Evolutionary conservation across 495 filamentous ascomycete genomes (phyloP).

Genomic region (Podospora pseudocomata): DNA sequence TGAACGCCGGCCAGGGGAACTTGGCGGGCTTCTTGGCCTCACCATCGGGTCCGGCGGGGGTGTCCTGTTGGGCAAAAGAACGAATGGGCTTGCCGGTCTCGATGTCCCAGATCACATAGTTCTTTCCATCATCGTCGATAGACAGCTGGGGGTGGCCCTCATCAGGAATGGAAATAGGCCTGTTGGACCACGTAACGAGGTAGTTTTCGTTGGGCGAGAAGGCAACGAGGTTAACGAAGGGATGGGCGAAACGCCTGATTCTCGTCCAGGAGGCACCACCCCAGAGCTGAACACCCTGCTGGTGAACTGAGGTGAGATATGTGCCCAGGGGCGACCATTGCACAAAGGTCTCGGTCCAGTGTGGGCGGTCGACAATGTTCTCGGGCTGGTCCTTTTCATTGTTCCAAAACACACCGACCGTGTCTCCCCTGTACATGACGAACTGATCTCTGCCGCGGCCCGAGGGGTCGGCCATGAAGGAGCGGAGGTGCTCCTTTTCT

Average conservation of each 20-base stretch:
- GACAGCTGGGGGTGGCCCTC: conserved; percentile 72
- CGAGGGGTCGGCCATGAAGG: conserved; percentile 80
- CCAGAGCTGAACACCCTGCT: conserved; percentile 95
- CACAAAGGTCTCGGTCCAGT: conserved; percentile 97
- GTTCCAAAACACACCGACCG: conserved; percentile 96
- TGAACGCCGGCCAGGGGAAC: conserved; percentile 97
- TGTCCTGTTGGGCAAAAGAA: conserved; percentile 84
- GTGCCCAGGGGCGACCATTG: conserved; percentile 97
- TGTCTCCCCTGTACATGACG: conserved; percentile 82
- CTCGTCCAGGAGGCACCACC: conserved; percentile 84
- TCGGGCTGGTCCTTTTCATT: conserved; percentile 90
- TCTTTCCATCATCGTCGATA: conserved; percentile 94
- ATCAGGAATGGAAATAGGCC: conserved; percentile 86
- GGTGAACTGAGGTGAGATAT: conserved; percentile 89
- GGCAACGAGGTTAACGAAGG: conserved; percentile 89
- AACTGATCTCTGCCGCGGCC: conserved; percentile 92
- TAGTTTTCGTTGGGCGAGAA: conserved; percentile 94
- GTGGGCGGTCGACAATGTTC: conserved; percentile 78
- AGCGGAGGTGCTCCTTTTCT: conserved; percentile 92
- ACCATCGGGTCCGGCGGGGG: conserved; percentile 52
- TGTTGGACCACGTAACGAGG: conserved; percentile 92
- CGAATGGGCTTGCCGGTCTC: conserved; percentile 84
- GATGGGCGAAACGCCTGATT: conserved; percentile 89
- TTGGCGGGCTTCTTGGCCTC: conserved; percentile 70
- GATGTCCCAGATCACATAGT: conserved; percentile 98